These are phyloP conservation scores for Colletotrichum orchidophilum DNA, from an alignment of 2,329 filamentous ascomycete genomes.

Conservation along the genomic window DNA sequence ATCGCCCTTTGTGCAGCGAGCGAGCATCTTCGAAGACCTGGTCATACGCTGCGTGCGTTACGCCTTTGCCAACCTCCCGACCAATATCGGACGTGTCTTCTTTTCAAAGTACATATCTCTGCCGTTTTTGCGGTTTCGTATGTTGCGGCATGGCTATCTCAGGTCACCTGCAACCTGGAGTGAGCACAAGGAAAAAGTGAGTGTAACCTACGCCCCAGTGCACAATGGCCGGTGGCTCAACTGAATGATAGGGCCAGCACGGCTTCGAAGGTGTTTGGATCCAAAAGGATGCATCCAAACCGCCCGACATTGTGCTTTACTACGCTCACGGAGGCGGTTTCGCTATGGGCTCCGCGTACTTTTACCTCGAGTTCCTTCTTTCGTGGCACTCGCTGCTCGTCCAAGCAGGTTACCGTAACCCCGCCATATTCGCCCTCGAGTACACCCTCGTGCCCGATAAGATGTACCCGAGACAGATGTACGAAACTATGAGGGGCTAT, in stretches of 20 bases:
- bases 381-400: conserved; percentile 75
- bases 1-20: conserved; percentile 68
- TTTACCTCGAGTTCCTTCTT: conserved; percentile 86
- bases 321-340: conserved; percentile 88
- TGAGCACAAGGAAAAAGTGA: conserved; percentile 58
- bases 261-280: conserved; percentile 75
- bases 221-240: not conserved
- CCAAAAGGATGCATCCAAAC: conserved; percentile 63
- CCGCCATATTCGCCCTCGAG: conserved; percentile 81
- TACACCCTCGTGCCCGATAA: conserved; percentile 83
- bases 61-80: conserved; percentile 77
- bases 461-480: conserved; percentile 76
- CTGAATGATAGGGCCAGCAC: conserved; percentile 25
- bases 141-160: conserved; percentile 76
- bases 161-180: conserved; percentile 71
- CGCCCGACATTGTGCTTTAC: conserved; percentile 82
- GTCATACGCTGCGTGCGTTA: conserved; percentile 82
- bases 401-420: conserved; percentile 74
- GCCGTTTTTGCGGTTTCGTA: conserved; percentile 79
- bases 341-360: conserved; percentile 82
- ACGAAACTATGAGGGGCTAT: conserved; percentile 77
- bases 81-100: conserved; percentile 77
- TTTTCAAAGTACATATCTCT: conserved; percentile 78
- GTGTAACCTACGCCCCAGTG: conserved; percentile 34
- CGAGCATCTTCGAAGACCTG: conserved; percentile 80